These are phyloP conservation scores for Begonia fuchsioides DNA, from an alignment of 306 rosid genomes.

Conservation along the genomic window DNA sequence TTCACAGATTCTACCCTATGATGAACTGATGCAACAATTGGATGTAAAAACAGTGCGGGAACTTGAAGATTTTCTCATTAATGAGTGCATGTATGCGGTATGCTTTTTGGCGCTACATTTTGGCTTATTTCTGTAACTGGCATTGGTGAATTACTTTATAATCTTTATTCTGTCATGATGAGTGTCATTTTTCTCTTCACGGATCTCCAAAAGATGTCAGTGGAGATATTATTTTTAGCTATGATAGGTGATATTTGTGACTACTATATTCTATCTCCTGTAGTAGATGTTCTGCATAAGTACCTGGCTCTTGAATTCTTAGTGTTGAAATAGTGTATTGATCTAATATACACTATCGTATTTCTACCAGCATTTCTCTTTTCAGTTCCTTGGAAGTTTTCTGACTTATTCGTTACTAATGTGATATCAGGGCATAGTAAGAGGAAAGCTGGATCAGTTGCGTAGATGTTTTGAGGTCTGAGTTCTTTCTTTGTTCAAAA, in stretches of 20 bases:
- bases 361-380: no score
- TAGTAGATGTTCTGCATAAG: no score
- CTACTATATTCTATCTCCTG: no score
- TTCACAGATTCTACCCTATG: constrained; percentile 70
- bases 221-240: no score
- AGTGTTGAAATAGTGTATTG: no score
- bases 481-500: constrained; percentile 2
- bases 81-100: constrained; percentile 99
- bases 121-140: background rate
- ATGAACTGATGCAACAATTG: constrained; percentile 78
- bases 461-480: constrained; percentile 90
- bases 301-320: no score
- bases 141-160: background rate
- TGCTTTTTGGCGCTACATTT: constrained; percentile 13
- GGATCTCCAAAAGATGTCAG: no score
- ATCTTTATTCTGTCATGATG: no score
- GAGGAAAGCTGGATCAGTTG: constrained; percentile 91
- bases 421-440: constrained; percentile 60
- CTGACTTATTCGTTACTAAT: constrained; percentile 4
- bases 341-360: no score
- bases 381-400: background rate
- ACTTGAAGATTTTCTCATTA: constrained; percentile 92
- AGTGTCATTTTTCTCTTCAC: no score
- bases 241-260: no score
- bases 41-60: constrained; percentile 75